Percentiles rank a stretch among this genome's conserved stretches.
These are phyloP conservation scores for Leucogyrophana mollusca DNA, from an alignment of 768 basidiomycete genomes.

Conservation along the genomic window DNA sequence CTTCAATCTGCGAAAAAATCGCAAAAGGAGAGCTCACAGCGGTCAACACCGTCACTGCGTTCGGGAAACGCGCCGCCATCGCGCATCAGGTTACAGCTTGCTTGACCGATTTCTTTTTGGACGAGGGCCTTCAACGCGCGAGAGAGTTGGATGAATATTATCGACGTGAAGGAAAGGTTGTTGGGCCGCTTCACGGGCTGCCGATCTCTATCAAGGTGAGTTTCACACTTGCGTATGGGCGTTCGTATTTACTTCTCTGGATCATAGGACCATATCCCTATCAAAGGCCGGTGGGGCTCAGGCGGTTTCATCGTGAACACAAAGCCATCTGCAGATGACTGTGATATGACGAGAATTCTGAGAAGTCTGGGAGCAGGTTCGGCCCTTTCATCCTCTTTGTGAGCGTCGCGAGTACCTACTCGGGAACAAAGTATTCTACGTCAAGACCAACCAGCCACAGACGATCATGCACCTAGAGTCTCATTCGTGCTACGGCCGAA, in stretches of 20 bases:
- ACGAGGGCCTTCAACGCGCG: conserved; percentile 38
- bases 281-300: conserved; percentile 39
- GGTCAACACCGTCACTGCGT: conserved; percentile 41
- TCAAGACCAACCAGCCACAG: conserved; percentile 45
- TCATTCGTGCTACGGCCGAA: conserved; percentile 31
- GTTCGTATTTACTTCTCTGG: neutral
- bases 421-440: conserved; percentile 35
- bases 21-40: conserved; percentile 30
- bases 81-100: conserved; percentile 35
- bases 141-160: conserved; percentile 41
- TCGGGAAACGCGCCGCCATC: conserved; percentile 43
- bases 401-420: conserved; percentile 9
- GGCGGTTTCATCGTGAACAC: conserved; percentile 31
- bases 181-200: conserved; percentile 44
- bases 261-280: conserved; percentile 34
- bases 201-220: conserved; percentile 40
- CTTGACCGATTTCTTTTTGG: conserved; percentile 45
- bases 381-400: conserved; percentile 12
- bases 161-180: conserved; percentile 32
- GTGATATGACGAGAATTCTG: conserved; percentile 33
- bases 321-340: conserved; percentile 23
- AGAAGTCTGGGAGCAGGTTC: conserved; percentile 40
- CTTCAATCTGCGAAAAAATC: conserved; percentile 28
- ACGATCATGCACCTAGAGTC: conserved; percentile 39
- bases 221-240: too few species aligned